phyloP scores from a whole-genome alignment of 2,329 filamentous ascomycete species.

The Hawksworthiomyces lignivorus region DNA sequence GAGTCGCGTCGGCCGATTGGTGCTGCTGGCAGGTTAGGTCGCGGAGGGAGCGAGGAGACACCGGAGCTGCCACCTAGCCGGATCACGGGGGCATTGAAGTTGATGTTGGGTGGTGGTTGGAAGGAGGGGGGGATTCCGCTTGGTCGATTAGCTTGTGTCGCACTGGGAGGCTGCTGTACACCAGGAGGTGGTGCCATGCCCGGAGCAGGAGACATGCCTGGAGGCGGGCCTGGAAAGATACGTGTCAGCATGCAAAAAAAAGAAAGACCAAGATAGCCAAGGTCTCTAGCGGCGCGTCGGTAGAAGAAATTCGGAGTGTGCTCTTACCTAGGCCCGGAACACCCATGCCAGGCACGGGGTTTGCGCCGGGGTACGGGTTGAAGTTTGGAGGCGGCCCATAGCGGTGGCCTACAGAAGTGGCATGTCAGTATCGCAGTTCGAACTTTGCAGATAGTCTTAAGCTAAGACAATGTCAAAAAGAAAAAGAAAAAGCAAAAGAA shows the following conservation, averaged over 20 bases:
- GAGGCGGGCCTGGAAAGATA: conserved; percentile 54
- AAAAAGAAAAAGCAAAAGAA: background rate
- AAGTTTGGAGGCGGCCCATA: conserved; percentile 73
- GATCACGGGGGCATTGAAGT: conserved; percentile 95
- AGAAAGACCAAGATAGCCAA: background rate
- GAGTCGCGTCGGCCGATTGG: conserved; percentile 39
- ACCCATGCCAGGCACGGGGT: conserved; percentile 58
- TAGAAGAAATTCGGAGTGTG: background rate
- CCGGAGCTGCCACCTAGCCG: conserved; percentile 63
- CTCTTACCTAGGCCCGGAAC: conserved; percentile 74
- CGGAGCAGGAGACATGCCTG: conserved; percentile 72
- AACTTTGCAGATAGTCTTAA: too few relatives aligned
- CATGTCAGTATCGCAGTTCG: background rate
- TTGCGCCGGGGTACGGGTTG: conserved; percentile 57
- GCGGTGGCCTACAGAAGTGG: conserved; percentile 30
- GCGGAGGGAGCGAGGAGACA: conserved; percentile 13
- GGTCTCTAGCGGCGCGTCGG: too few relatives aligned
- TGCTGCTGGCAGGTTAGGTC: conserved; percentile 32
- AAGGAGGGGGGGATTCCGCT: conserved; percentile 75
- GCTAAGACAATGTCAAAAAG: background rate
- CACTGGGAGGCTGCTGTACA: conserved; percentile 62
- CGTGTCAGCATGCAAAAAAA: conserved; percentile 9
- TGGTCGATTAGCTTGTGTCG: conserved; percentile 69
- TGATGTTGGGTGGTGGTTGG: conserved; percentile 86
- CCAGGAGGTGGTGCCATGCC: conserved; percentile 73